phyloP scores from a whole-genome alignment of 768 basidiomycete species.

The Suillus tomentosus region DNA sequence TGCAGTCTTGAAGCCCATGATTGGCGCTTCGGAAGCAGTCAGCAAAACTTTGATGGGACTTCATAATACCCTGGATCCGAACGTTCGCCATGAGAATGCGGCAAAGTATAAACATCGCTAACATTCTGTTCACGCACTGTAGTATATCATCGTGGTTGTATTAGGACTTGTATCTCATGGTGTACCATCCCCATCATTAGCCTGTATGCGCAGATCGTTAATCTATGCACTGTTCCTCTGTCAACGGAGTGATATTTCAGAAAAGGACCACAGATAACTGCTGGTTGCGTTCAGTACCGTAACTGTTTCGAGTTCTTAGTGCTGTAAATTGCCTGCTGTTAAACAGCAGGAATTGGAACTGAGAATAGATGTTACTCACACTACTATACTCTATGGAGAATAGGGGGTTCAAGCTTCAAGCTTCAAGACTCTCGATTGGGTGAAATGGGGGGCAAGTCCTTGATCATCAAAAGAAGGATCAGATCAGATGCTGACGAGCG shows the following conservation, averaged over 20 bases:
- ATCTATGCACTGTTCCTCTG: not conserved
- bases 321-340: no score
- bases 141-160: slow-evolving; percentile 18
- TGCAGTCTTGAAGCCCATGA: slow-evolving; percentile 97
- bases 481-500: no score
- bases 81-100: slow-evolving; percentile 77
- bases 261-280: not conserved
- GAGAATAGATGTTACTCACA: no score
- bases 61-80: slow-evolving; percentile 90
- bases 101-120: slow-evolving; percentile 92
- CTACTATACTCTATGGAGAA: no score
- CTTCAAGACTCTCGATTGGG: no score
- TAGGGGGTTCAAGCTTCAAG: no score
- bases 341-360: no score
- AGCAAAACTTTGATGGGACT: slow-evolving; percentile 94
- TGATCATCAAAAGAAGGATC: no score
- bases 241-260: not conserved
- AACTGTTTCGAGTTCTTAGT: not conserved
- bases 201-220: not conserved
- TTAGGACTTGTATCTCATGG: slow-evolving; percentile 1
- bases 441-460: no score
- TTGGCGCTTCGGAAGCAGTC: slow-evolving; percentile 95
- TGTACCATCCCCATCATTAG: not conserved
- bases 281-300: not conserved
- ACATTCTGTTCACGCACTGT: slow-evolving; percentile 26